phyloP scores from a whole-genome alignment of 768 basidiomycete genomes.

The Nevesoporus exiguus region DNA sequence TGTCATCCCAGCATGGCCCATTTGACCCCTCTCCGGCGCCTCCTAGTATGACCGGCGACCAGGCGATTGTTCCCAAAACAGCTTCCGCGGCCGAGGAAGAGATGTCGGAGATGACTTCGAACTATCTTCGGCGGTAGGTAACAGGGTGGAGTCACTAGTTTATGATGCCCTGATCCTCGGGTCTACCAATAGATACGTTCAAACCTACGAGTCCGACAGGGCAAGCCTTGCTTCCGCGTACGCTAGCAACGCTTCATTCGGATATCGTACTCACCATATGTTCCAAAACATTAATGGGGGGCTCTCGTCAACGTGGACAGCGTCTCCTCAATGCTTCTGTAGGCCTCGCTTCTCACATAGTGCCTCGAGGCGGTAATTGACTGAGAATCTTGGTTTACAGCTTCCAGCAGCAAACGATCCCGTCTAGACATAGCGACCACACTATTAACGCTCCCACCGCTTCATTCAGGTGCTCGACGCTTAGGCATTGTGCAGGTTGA shows the following conservation, averaged over 20 bases:
- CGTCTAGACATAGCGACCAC: slow-evolving; percentile 29
- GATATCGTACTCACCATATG: slow-evolving; percentile 23
- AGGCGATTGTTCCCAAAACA: background rate
- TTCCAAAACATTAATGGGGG: background rate
- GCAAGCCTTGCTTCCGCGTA: slow-evolving; percentile 33
- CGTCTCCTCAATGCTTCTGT: slow-evolving; percentile 16
- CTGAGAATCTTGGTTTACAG: slow-evolving; percentile 7
- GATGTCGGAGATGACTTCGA: slow-evolving; percentile 29
- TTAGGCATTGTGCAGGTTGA: slow-evolving; percentile 11
- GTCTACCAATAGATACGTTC: slow-evolving; percentile 25
- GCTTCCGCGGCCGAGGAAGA: slow-evolving; percentile 18
- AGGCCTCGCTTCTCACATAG: slow-evolving; percentile 2
- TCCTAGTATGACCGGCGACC: background rate
- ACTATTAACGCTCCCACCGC: slow-evolving; percentile 24
- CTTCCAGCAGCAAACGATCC: slow-evolving; percentile 15
- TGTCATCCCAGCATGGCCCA: background rate
- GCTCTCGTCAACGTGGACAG: background rate
- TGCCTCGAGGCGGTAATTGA: background rate
- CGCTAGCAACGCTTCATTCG: slow-evolving; percentile 29
- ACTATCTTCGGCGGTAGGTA: slow-evolving; percentile 30
- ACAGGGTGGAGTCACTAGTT: background rate
- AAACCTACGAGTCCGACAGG: slow-evolving; percentile 32
- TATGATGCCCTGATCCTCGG: slow-evolving; percentile 1
- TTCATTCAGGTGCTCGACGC: slow-evolving; percentile 18
- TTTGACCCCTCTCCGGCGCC: background rate